Evolutionary conservation across 208 protist genomes (phyloP).

Genomic region (Acanthamoeba sp.): DNA sequence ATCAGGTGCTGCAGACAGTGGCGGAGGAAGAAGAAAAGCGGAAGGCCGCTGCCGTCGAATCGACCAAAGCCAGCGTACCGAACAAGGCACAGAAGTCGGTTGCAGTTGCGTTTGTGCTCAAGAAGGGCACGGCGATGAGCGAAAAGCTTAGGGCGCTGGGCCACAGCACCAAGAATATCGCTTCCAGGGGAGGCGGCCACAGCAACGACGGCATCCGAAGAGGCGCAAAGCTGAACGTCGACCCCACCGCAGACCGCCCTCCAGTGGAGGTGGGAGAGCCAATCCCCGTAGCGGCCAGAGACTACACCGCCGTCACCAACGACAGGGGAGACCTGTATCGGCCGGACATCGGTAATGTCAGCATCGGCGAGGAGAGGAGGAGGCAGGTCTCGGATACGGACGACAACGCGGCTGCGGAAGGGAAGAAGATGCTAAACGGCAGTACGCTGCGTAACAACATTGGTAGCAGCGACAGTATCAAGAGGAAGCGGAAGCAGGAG

Average conservation of each 20-base stretch:
- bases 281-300: too few relatives aligned
- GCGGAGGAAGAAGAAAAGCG: background rate
- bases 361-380: too few relatives aligned
- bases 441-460: background rate
- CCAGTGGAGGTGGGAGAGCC: background rate
- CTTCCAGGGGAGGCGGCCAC: too few relatives aligned
- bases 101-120: background rate
- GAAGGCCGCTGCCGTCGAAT: background rate
- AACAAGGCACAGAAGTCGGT: background rate
- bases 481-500: background rate
- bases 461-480: background rate
- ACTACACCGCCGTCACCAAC: background rate
- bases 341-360: background rate
- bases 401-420: background rate
- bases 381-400: too few relatives aligned
- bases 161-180: background rate
- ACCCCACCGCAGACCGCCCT: background rate
- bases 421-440: background rate
- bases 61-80: too few relatives aligned
- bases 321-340: background rate
- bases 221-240: too few relatives aligned
- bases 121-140: background rate
- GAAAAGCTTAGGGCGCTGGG: background rate
- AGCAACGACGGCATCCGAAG: too few relatives aligned
- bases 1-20: background rate